These are phyloP conservation scores for Pythium phragmiticola DNA, from an alignment of 352 stramenopile genomes.

Conservation along the genomic window DNA sequence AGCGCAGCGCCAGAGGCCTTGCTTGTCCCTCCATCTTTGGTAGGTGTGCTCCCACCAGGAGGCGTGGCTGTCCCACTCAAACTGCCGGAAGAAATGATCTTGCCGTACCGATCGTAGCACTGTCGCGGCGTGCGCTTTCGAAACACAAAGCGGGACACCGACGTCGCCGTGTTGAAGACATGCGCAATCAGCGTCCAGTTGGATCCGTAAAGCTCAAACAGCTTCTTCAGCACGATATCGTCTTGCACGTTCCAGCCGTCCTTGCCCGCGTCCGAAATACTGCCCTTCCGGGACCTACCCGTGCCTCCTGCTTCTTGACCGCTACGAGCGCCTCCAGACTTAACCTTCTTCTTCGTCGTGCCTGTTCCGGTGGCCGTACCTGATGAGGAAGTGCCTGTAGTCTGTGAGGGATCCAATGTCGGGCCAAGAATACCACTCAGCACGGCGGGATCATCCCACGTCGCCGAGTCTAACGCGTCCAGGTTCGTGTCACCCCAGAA, in stretches of 20 bases:
- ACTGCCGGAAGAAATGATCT: conserved; percentile 69
- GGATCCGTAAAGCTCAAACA: conserved; percentile 82
- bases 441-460: conserved; percentile 79
- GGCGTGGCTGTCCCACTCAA: conserved; percentile 14
- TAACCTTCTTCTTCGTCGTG: conserved; percentile 60
- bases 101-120: conserved; percentile 85
- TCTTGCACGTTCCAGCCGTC: conserved; percentile 66
- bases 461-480: conserved; percentile 76
- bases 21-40: conserved; percentile 40
- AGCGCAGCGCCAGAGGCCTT: conserved; percentile 9
- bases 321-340: conserved; percentile 26
- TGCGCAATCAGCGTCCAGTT: conserved; percentile 89
- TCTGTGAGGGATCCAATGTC: conserved; percentile 22
- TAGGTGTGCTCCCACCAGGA: conserved; percentile 7
- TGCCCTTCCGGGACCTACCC: conserved; percentile 52
- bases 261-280: conserved; percentile 53
- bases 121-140: conserved; percentile 77
- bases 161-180: conserved; percentile 73
- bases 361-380: conserved; percentile 19
- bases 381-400: conserved; percentile 9
- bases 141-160: conserved; percentile 70
- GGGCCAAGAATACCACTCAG: conserved; percentile 61
- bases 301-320: conserved; percentile 18
- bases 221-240: conserved; percentile 78
- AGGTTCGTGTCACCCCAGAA: conserved; percentile 89